Percentiles rank a stretch among this genome's conserved stretches.
Conservation (phyloP, 768 basidiomycete genomes). For the Pholiota microspora region DNA sequence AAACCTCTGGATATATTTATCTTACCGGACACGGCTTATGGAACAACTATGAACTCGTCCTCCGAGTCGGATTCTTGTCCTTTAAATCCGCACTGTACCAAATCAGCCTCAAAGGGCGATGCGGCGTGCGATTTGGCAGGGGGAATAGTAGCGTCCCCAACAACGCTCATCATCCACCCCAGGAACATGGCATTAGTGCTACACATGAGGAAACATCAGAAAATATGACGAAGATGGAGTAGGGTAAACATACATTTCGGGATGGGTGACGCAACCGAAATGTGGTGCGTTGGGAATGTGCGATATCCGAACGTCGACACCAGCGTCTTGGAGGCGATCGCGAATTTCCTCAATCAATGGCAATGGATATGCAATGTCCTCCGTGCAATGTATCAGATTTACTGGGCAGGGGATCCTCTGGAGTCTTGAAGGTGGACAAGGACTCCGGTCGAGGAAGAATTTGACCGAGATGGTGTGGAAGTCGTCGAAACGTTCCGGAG, state of each 20-base stretch:
- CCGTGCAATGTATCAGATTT: slow-evolving; percentile 29
- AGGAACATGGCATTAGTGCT: slow-evolving; percentile 17
- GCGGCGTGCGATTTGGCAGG: slow-evolving; percentile 19
- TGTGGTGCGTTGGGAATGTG: slow-evolving; percentile 31
- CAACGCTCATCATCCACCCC: slow-evolving; percentile 20
- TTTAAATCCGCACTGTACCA: slow-evolving; percentile 23
- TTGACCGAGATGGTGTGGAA: slow-evolving; percentile 30
- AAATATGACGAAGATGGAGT: not conserved
- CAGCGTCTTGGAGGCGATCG: slow-evolving; percentile 23
- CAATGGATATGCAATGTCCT: slow-evolving; percentile 35
- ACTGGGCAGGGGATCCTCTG: slow-evolving; percentile 29
- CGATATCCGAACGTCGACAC: slow-evolving; percentile 24
- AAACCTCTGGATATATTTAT: too few species aligned
- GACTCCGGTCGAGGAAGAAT: slow-evolving; percentile 27
- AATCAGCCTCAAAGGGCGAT: slow-evolving; percentile 29
- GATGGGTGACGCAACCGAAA: slow-evolving; percentile 34
- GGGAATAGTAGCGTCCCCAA: slow-evolving; percentile 17
- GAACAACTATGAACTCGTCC: slow-evolving; percentile 14
- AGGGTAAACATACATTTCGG: slow-evolving; percentile 23
- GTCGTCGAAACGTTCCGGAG: slow-evolving; percentile 25
- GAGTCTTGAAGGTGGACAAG: slow-evolving; percentile 20
- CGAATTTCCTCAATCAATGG: slow-evolving; percentile 24
- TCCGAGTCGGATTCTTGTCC: slow-evolving; percentile 21
- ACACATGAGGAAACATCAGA: not conserved
- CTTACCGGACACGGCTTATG: too few species aligned